These are phyloP conservation scores for Cyberlindnera saturnus DNA, from an alignment of 805 yeast species.

Conservation along the genomic window DNA sequence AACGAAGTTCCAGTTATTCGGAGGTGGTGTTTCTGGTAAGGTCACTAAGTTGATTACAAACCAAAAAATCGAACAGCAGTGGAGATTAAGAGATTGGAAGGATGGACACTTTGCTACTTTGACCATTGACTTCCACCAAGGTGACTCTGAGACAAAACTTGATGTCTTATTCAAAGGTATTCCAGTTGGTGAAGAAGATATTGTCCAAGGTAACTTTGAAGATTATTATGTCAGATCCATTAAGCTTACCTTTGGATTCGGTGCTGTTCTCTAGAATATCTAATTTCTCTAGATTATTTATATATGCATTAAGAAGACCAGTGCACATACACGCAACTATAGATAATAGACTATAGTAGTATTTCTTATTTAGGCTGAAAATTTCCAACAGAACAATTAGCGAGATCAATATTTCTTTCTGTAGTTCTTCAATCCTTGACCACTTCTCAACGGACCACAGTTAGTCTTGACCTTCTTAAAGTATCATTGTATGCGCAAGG, in stretches of 20 bases:
- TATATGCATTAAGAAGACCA: too few relatives aligned
- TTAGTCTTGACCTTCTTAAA: too few relatives aligned
- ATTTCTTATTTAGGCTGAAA: too few relatives aligned
- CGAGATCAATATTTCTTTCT: too few relatives aligned
- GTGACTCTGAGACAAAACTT: slow-evolving; percentile 78
- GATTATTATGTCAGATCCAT: slow-evolving; percentile 86
- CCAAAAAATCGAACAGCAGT: slow-evolving; percentile 58
- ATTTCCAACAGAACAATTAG: too few relatives aligned
- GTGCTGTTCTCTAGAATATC: slow-evolving; percentile 62
- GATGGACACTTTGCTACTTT: slow-evolving; percentile 72
- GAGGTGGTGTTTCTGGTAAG: slow-evolving; percentile 80
- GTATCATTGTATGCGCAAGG: too few relatives aligned
- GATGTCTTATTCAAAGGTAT: slow-evolving; percentile 79
- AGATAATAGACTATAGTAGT: too few relatives aligned
- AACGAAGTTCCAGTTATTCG: slow-evolving; percentile 65
- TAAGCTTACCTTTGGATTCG: slow-evolving; percentile 90
- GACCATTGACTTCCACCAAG: slow-evolving; percentile 62
- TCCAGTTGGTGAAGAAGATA: slow-evolving; percentile 93
- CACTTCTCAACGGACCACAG: too few relatives aligned
- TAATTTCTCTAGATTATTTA: too few relatives aligned
- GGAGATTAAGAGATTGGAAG: slow-evolving; percentile 92
- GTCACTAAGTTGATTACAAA: slow-evolving; percentile 53
- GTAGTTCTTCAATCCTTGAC: too few relatives aligned
- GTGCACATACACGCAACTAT: too few relatives aligned
- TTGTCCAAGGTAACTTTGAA: slow-evolving; percentile 78